Conservation (phyloP, 768 basidiomycete genomes). For the Saitozyma podzolica region DNA sequence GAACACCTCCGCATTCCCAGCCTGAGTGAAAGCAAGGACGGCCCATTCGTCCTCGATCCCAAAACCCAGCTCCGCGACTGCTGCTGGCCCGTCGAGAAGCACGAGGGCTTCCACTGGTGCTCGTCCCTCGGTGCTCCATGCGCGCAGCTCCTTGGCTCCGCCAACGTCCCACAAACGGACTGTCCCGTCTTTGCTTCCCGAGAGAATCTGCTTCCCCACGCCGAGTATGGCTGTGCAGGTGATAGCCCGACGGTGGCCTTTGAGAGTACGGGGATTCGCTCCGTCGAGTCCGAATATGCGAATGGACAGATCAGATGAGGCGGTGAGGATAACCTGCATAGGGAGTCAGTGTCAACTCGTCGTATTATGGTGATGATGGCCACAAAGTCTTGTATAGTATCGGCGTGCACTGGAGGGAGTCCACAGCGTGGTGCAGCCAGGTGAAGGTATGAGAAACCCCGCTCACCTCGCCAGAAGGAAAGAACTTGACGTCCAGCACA, state of each 20-base stretch:
- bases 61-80: too few relatives aligned
- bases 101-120: constrained; percentile 35
- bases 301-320: constrained; percentile 68
- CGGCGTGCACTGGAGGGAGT: not conserved
- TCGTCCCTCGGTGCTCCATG: constrained; percentile 53
- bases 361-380: too few relatives aligned
- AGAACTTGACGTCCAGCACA: constrained; percentile 47
- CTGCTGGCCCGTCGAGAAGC: not conserved
- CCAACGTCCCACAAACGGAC: constrained; percentile 73
- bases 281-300: constrained; percentile 64
- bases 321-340: constrained; percentile 65
- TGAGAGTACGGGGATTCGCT: constrained; percentile 63
- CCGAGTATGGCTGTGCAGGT: constrained; percentile 67
- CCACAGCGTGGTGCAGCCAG: not conserved
- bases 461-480: constrained; percentile 49
- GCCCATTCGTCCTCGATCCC: constrained; percentile 11
- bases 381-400: not conserved
- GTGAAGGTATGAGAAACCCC: not conserved
- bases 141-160: constrained; percentile 58
- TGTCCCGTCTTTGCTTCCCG: constrained; percentile 67
- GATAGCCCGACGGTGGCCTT: constrained; percentile 66
- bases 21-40: constrained; percentile 22
- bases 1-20: constrained; percentile 11
- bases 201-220: constrained; percentile 67
- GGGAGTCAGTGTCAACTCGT: too few relatives aligned